Conservation (phyloP, 2,329 filamentous ascomycete genomes). For the Sclerotinia minor region DNA sequence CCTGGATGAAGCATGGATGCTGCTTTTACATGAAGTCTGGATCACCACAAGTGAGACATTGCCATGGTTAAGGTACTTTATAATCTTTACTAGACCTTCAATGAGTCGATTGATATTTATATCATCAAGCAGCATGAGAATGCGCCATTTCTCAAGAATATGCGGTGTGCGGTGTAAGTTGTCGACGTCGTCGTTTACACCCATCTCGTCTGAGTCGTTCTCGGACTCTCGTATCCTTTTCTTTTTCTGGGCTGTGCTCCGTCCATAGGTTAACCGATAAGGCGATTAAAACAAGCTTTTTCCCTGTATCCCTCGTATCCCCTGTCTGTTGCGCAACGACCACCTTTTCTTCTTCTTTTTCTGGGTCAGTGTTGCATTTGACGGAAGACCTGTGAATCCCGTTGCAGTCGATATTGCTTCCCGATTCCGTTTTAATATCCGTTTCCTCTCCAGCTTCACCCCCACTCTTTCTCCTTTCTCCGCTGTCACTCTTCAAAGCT, state of each 20-base stretch:
- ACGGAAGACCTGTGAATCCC: neutral
- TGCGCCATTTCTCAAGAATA: neutral
- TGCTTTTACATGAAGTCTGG: neutral
- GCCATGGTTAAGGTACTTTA: neutral
- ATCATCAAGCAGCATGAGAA: neutral
- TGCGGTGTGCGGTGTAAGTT: neutral
- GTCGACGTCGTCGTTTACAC: no score
- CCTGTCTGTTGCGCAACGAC: neutral
- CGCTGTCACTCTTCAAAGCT: slow-evolving; percentile 3
- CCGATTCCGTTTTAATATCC: neutral
- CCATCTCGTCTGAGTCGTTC: neutral
- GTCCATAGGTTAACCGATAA: slow-evolving; percentile 21
- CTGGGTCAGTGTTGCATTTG: neutral
- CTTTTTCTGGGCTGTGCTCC: neutral
- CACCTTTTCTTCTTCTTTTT: neutral
- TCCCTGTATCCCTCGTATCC: neutral
- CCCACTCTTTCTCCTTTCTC: slow-evolving; percentile 8
- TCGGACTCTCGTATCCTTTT: no score
- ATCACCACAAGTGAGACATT: neutral
- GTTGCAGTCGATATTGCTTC: neutral
- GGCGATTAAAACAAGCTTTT: slow-evolving; percentile 18
- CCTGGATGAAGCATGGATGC: neutral
- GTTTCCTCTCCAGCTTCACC: neutral
- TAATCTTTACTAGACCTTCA: neutral
- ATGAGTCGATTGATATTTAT: no score